These are phyloP conservation scores for Mucor indicus DNA, from an alignment of 371 early-diverging fungal species.

Conservation along the genomic window DNA sequence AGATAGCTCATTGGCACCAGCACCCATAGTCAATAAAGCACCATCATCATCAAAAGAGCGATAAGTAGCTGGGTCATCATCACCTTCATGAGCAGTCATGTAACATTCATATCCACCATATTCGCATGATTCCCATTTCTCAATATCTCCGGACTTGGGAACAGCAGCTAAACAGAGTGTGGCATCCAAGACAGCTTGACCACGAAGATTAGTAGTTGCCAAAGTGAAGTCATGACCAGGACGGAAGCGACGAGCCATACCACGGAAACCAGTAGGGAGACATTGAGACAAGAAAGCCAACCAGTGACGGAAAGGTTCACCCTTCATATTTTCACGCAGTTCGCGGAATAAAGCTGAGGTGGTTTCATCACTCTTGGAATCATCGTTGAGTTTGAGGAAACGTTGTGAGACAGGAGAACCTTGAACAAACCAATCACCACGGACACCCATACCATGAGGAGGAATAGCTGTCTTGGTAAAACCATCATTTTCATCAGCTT, in stretches of 20 bases:
- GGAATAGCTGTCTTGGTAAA: conserved; percentile 29
- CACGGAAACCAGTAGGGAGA: conserved; percentile 24
- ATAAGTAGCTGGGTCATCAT: conserved; percentile 72
- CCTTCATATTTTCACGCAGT: conserved; percentile 17
- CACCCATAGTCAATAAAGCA: conserved; percentile 65
- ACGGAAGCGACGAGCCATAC: conserved; percentile 58
- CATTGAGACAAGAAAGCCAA: conserved; percentile 33
- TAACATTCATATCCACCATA: conserved; percentile 79
- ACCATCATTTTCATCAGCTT: conserved; percentile 31
- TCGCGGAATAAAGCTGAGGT: conserved; percentile 15
- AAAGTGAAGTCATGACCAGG: conserved; percentile 70
- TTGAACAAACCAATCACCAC: conserved; percentile 44
- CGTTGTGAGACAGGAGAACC: conserved; percentile 62
- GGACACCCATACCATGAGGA: conserved; percentile 52
- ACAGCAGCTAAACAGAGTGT: conserved; percentile 48
- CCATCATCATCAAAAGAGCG: conserved; percentile 60
- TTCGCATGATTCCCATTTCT: conserved; percentile 59
- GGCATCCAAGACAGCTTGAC: conserved; percentile 44
- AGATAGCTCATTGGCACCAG: conserved; percentile 60
- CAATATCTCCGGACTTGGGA: conserved; percentile 4
- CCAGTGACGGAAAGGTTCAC: conserved; percentile 42
- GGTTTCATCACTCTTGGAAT: conserved; percentile 4
- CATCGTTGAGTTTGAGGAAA: conserved; percentile 33
- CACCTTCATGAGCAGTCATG: conserved; percentile 65
- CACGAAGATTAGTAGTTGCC: conserved; percentile 31